Evolutionary conservation across 78 protist genomes (phyloP), one percentile per base, ranked within the genome.

Genomic region (Monocercomonoides exilis): DNA sequence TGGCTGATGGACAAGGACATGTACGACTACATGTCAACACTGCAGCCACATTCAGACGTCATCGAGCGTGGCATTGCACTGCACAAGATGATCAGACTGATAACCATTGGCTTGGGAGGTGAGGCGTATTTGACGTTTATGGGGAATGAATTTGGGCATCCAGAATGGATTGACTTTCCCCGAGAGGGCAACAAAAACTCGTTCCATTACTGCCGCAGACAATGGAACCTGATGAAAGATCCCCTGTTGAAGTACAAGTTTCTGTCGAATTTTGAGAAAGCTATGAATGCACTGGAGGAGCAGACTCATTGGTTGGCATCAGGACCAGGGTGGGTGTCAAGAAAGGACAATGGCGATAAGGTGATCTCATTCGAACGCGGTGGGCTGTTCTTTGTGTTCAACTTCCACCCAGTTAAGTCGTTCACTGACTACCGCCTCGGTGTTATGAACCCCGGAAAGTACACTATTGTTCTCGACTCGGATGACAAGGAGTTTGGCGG

Each of bases 101-200:
- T 97, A 36, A 94, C 99, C 1, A 63, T 63, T 33, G 45, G 93
- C 2, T 89, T 96, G n/a, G 98, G 95, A 21, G 98, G 96, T 32
- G 96, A 96, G 77, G 98, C 95, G 43, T 94, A 92, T n/a, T 95
- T 97, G 45, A 94, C 82, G 77, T 96, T 97, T 84, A 93, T 95
- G 92, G 99, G 99, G 70, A 96, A 96, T 84, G 99, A 97, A 90
- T 97, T 95, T 54, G 99, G 99, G 32, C 99, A 97, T 85, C 99
- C 99, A 36, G 98, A 97, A 88, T 97, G 99, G 99, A 93, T 97
- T 1, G 99, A 97, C 85, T 95, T 97, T 77, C 99, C 99, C 44
- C 85, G 97, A 33, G 94, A 34, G 2, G 97, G 94, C 44, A 97
- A 97, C 93, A 77, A 33, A 45, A 38, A 80, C 44, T 54, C 79